Conservation (phyloP, 306 rosid genomes). For the Malus domestica region DNA sequence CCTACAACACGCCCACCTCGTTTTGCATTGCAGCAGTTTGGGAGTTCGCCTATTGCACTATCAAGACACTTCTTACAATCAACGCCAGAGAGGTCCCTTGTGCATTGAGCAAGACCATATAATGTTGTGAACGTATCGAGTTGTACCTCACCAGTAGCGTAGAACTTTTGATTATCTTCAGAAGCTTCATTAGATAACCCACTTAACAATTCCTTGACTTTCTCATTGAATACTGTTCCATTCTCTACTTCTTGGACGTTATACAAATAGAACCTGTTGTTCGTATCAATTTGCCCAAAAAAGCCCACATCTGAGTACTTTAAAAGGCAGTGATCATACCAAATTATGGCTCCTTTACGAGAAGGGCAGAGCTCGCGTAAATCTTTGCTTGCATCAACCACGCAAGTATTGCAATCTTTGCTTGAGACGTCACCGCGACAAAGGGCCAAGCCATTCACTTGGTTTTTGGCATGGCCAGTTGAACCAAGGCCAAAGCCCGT, state of each 20-base stretch:
- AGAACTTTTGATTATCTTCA: background rate
- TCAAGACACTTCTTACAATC: conserved; percentile 34
- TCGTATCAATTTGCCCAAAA: conserved; percentile 25
- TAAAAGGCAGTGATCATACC: conserved; percentile 29
- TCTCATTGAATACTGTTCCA: conserved; percentile 6
- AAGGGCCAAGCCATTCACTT: conserved; percentile 25
- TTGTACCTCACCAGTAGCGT: conserved; percentile 16
- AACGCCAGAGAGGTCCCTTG: conserved; percentile 11
- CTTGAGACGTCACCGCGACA: conserved; percentile 34
- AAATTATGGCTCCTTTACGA: conserved; percentile 26
- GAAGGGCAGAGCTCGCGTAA: conserved; percentile 18
- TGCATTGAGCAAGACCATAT: conserved; percentile 28
- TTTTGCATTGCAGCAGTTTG: conserved; percentile 20
- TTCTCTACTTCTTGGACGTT: conserved; percentile 16
- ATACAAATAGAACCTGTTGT: conserved; percentile 16
- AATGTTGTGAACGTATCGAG: conserved; percentile 7
- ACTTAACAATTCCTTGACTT: conserved; percentile 4
- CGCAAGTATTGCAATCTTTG: conserved; percentile 22
- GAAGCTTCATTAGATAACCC: conserved; percentile 16
- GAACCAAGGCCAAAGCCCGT: conserved; percentile 20
- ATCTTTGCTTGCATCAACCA: conserved; percentile 11
- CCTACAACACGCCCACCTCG: conserved; percentile 38
- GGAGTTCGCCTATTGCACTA: conserved; percentile 18
- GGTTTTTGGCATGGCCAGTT: conserved; percentile 13
- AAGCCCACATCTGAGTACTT: conserved; percentile 24